Evolutionary conservation across 441 rosid genomes (phyloP).

Genomic region (Populus hybrid): DNA sequence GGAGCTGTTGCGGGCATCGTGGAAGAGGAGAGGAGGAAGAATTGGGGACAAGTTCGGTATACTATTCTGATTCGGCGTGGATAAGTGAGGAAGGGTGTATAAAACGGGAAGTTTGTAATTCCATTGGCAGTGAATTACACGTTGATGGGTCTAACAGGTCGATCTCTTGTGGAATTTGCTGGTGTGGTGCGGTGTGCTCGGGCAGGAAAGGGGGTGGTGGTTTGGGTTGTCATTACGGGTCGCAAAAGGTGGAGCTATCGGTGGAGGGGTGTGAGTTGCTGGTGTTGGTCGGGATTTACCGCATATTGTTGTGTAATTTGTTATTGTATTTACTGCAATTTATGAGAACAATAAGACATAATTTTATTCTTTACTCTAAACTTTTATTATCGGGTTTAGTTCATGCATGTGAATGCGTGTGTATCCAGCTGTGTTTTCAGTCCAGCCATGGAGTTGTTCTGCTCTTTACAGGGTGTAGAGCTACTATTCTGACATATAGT

Average conservation of each 20-base stretch:
- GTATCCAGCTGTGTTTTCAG: not conserved
- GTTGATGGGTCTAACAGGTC: not conserved
- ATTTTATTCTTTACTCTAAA: conserved; percentile 6
- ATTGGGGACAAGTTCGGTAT: conserved; percentile 22
- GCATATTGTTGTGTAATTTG: conserved; percentile 20
- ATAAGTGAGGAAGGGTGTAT: conserved; percentile 22
- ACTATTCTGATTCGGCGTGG: conserved; percentile 16
- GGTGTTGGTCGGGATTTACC: not conserved
- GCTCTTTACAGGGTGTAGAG: not conserved
- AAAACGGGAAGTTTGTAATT: conserved; percentile 15
- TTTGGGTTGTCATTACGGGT: conserved; percentile 14
- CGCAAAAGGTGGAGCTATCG: conserved; percentile 12
- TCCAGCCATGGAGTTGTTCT: not conserved
- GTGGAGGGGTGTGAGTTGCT: conserved; percentile 12
- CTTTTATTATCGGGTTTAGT: not conserved
- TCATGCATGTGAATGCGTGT: not conserved
- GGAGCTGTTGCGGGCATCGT: conserved; percentile 23
- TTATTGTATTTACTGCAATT: conserved; percentile 7
- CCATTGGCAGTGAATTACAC: not conserved
- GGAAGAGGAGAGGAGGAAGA: conserved; percentile 6
- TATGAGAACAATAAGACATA: conserved; percentile 20
- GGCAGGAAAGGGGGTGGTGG: not conserved
- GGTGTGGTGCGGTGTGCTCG: not conserved
- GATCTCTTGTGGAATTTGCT: not conserved
- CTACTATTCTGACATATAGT: not conserved